Evolutionary conservation across 139 green algal genomes (phyloP).

Genomic region (Ettlia oleoabundans): DNA sequence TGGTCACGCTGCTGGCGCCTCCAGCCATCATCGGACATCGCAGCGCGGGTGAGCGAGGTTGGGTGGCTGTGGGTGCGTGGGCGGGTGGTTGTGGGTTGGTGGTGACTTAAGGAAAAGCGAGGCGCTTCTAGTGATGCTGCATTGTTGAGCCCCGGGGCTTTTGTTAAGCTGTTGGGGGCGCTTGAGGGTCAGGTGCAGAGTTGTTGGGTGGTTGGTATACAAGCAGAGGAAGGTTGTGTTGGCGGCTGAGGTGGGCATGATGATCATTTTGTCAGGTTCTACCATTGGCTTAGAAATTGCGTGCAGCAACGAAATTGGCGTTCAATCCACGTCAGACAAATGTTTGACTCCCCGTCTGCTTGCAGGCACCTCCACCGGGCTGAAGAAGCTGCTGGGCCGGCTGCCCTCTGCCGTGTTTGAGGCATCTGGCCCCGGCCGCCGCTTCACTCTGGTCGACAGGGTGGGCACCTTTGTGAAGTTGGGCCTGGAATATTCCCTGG

Average conservation of each 20-base stretch:
- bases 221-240: not conserved
- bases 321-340: not conserved
- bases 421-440: slow-evolving; percentile 52
- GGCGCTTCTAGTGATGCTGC: too few species aligned
- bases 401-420: slow-evolving; percentile 84
- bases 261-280: not conserved
- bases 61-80: not conserved
- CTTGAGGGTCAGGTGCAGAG: not conserved
- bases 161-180: not conserved
- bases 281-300: too few species aligned
- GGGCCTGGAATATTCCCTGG: slow-evolving; percentile 85
- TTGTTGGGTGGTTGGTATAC: not conserved
- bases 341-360: not conserved
- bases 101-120: too few species aligned
- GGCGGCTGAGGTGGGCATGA: not conserved
- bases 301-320: too few species aligned
- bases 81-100: not conserved
- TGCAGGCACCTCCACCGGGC: slow-evolving; percentile 18
- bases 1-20: slow-evolving; percentile 92
- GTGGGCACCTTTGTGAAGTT: slow-evolving; percentile 60
- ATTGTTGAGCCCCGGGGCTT: too few species aligned
- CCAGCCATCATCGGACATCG: slow-evolving; percentile 68
- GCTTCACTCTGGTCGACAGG: slow-evolving; percentile 65
- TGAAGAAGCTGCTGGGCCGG: slow-evolving; percentile 51
- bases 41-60: not conserved